Evolutionary conservation across 2,329 filamentous ascomycete species (phyloP).

Genomic region (Xylaria sp.): DNA sequence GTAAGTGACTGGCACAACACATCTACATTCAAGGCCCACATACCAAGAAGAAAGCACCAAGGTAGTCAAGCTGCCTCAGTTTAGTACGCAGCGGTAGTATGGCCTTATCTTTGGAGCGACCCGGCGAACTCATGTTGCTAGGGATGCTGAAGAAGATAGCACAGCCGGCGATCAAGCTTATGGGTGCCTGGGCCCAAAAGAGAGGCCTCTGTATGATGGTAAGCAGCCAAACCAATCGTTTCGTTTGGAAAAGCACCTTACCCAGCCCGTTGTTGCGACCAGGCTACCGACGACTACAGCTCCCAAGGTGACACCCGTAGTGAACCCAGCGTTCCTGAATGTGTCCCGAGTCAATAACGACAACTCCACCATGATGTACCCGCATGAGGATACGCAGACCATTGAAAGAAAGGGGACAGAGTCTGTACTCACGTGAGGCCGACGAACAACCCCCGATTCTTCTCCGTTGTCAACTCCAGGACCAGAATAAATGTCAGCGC

Average conservation of each 20-base stretch:
- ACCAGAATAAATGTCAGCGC: slow-evolving; percentile 70
- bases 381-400: background rate
- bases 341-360: background rate
- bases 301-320: slow-evolving; percentile 64
- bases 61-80: slow-evolving; percentile 66
- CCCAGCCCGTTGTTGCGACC: slow-evolving; percentile 63
- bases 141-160: slow-evolving; percentile 64
- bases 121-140: slow-evolving; percentile 23
- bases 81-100: slow-evolving; percentile 42
- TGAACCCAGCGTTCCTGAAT: slow-evolving; percentile 60
- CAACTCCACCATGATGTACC: background rate
- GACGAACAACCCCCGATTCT: slow-evolving; percentile 65
- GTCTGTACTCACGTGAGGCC: slow-evolving; percentile 49
- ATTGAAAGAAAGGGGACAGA: background rate
- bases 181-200: slow-evolving; percentile 67
- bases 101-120: slow-evolving; percentile 36
- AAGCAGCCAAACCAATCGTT: slow-evolving; percentile 3
- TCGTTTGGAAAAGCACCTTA: slow-evolving; percentile 34
- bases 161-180: slow-evolving; percentile 55
- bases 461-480: slow-evolving; percentile 64
- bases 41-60: slow-evolving; percentile 63
- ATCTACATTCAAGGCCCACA: slow-evolving; percentile 21
- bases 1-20: background rate
- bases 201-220: slow-evolving; percentile 51
- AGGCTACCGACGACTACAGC: slow-evolving; percentile 65